These are phyloP conservation scores for Candida coquimbonensis DNA, from an alignment of 805 yeast species.

Conservation along the genomic window DNA sequence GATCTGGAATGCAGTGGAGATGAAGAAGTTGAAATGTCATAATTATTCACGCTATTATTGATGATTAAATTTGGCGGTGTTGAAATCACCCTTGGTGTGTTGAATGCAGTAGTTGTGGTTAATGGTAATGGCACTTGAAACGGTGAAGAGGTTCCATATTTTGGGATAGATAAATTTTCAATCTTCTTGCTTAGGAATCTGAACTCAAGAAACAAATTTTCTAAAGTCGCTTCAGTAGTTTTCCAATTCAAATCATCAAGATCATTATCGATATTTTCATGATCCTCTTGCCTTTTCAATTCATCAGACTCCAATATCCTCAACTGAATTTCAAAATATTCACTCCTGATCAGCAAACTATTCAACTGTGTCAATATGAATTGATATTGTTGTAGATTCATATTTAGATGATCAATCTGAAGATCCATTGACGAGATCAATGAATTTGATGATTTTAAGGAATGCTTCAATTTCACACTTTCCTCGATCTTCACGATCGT, in stretches of 20 bases:
- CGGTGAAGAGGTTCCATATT: not conserved
- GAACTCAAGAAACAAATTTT: conserved; percentile 36
- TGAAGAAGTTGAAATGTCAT: not conserved
- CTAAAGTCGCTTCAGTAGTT: conserved; percentile 39
- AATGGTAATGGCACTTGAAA: not conserved
- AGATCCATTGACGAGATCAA: conserved; percentile 16
- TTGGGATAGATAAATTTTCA: conserved; percentile 6
- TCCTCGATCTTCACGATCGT: conserved; percentile 20
- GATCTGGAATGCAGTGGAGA: not conserved
- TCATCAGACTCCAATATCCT: conserved; percentile 19
- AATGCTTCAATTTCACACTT: conserved; percentile 16
- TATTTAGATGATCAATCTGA: conserved; percentile 14
- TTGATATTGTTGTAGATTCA: conserved; percentile 23
- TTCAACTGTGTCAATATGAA: conserved; percentile 23
- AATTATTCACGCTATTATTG: not conserved
- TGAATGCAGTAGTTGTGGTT: not conserved
- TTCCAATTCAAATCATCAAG: conserved; percentile 34
- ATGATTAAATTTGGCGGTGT: not conserved
- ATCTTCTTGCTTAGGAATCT: conserved; percentile 25
- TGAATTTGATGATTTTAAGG: conserved; percentile 14
- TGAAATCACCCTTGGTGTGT: not conserved
- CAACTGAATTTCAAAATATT: conserved; percentile 25
- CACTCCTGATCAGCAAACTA: conserved; percentile 22
- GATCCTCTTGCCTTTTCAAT: not conserved
- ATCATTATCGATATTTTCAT: too few relatives aligned